Conservation (phyloP, 495 filamentous ascomycete species). For the Penicillium malachiteum region DNA sequence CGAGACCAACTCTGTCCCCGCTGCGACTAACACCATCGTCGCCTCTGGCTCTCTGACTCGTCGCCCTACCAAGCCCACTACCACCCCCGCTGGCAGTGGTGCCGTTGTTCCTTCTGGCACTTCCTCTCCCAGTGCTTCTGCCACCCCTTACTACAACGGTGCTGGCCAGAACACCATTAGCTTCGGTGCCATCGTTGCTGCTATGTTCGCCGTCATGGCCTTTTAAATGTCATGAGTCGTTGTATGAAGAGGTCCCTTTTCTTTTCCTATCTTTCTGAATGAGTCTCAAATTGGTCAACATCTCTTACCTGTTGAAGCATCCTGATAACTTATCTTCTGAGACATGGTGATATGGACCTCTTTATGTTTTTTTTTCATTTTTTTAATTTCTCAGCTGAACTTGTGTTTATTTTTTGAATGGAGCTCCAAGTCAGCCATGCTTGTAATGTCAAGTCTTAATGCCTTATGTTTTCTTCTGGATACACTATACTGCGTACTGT, state of each 20-base stretch:
- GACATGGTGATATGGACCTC: slow-evolving; percentile 9
- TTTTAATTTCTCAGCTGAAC: slow-evolving; percentile 12
- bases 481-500: neutral
- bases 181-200: slow-evolving; percentile 47
- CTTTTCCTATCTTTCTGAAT: slow-evolving; percentile 1
- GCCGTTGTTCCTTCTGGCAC: slow-evolving; percentile 21
- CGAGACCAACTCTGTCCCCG: slow-evolving; percentile 12
- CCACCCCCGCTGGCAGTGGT: slow-evolving; percentile 1
- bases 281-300: slow-evolving; percentile 4
- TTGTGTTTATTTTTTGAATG: slow-evolving; percentile 14
- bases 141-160: slow-evolving; percentile 43
- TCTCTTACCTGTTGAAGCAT: no score
- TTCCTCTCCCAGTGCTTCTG: slow-evolving; percentile 14
- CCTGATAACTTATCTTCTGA: neutral
- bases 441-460: slow-evolving; percentile 22
- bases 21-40: slow-evolving; percentile 14
- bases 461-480: slow-evolving; percentile 3
- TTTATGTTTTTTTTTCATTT: slow-evolving; percentile 7
- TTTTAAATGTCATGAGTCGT: slow-evolving; percentile 30
- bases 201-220: slow-evolving; percentile 41
- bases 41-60: slow-evolving; percentile 25
- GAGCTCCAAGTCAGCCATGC: slow-evolving; percentile 17
- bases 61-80: slow-evolving; percentile 12
- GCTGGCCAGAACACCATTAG: slow-evolving; percentile 46
- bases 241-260: neutral